These are phyloP conservation scores for Neopestalotiopsis sp. DNA, from an alignment of 2,329 filamentous ascomycete genomes.

Conservation along the genomic window DNA sequence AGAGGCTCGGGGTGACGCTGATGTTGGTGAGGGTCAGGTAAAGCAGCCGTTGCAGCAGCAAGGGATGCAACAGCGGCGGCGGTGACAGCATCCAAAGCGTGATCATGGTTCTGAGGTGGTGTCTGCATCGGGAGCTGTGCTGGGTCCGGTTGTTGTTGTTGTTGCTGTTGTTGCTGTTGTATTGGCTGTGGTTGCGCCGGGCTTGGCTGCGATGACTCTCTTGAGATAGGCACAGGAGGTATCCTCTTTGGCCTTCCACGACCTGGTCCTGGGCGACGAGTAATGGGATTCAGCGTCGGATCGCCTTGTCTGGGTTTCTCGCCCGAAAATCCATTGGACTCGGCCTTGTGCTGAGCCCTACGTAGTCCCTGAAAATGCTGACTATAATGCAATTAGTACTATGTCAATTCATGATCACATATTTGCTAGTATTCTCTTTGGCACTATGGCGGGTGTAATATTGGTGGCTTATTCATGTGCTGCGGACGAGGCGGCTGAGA, in stretches of 20 bases:
- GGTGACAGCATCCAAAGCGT: slow-evolving; percentile 21
- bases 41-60: neutral
- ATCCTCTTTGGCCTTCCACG: slow-evolving; percentile 58
- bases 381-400: slow-evolving; percentile 37
- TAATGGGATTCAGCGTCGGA: slow-evolving; percentile 62
- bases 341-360: slow-evolving; percentile 58
- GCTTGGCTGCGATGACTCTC: too few species aligned
- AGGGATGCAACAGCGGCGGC: slow-evolving; percentile 14
- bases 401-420: neutral
- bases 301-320: slow-evolving; percentile 49
- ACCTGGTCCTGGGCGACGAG: slow-evolving; percentile 63
- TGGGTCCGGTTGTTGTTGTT: neutral
- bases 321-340: slow-evolving; percentile 40
- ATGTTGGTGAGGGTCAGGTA: neutral
- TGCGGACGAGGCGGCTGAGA: neutral
- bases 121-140: neutral
- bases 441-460: neutral
- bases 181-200: neutral
- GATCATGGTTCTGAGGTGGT: slow-evolving; percentile 15
- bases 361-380: slow-evolving; percentile 67
- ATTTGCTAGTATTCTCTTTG: neutral
- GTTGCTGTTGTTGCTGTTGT: too few species aligned
- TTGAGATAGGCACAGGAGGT: slow-evolving; percentile 26
- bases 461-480: neutral
- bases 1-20: neutral